Conservation (phyloP, 139 green algal species). For the Closterium sp. region DNA sequence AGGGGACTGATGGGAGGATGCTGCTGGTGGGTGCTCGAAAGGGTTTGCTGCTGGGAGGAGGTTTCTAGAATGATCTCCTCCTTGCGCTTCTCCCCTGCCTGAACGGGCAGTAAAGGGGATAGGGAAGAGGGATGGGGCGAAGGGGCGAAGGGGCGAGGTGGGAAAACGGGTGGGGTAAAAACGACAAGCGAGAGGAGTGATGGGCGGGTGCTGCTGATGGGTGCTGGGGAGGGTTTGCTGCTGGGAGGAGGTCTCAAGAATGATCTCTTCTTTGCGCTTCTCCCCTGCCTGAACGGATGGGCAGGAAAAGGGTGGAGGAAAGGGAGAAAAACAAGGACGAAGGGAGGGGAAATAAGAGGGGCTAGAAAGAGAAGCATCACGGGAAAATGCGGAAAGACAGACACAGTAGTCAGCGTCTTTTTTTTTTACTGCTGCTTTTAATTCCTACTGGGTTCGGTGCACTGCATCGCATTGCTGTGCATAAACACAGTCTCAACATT, state of each 20-base stretch:
- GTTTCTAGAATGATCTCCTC: slow-evolving; percentile 77
- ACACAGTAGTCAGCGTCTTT: too few species aligned
- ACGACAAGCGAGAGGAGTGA: too few species aligned
- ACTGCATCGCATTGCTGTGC: too few species aligned
- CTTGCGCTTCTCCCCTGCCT: slow-evolving; percentile 82
- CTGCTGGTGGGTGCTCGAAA: background rate
- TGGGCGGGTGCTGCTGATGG: too few species aligned
- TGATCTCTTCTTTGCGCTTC: slow-evolving; percentile 78
- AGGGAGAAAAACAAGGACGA: background rate
- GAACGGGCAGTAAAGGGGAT: background rate
- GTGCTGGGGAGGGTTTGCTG: background rate
- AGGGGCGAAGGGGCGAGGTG: slow-evolving; percentile 8
- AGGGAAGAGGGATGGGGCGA: too few species aligned
- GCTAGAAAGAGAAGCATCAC: too few species aligned
- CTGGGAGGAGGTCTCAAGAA: slow-evolving; percentile 56
- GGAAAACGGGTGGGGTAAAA: too few species aligned
- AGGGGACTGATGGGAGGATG: too few species aligned
- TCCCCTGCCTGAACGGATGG: slow-evolving; percentile 69
- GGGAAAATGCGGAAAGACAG: too few species aligned
- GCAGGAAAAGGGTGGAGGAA: background rate
- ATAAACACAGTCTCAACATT: too few species aligned
- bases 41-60: background rate
- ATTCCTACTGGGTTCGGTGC: too few species aligned
- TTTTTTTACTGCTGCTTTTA: too few species aligned
- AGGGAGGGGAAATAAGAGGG: background rate